Conservation (phyloP, 2,329 filamentous ascomycete species). For the Colletotrichum horii region DNA sequence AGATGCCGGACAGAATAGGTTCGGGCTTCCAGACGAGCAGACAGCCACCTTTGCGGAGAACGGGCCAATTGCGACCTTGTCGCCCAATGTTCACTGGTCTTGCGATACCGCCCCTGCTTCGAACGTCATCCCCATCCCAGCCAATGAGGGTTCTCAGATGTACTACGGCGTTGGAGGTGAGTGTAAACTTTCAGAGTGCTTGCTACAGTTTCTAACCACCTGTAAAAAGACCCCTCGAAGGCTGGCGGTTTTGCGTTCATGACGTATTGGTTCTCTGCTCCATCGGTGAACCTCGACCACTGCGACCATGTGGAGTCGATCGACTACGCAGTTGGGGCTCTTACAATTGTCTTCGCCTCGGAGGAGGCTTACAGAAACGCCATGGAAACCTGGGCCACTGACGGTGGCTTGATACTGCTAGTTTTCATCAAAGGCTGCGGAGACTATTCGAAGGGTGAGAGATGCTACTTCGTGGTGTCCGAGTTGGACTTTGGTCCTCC, state of each 20-base stretch:
- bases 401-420: conserved; percentile 29
- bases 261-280: conserved; percentile 29
- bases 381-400: conserved; percentile 22
- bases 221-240: neutral
- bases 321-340: neutral
- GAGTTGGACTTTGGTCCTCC: conserved; percentile 20
- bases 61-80: neutral
- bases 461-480: conserved; percentile 34
- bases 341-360: neutral
- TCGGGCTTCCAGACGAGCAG: neutral
- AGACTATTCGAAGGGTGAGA: conserved; percentile 27
- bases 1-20: neutral
- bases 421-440: conserved; percentile 29
- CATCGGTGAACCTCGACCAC: conserved; percentile 35
- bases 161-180: conserved; percentile 29
- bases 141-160: conserved; percentile 25
- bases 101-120: conserved; percentile 24
- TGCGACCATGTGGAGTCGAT: conserved; percentile 23
- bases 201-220: neutral
- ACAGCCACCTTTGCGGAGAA: neutral
- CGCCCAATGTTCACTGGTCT: conserved; percentile 27
- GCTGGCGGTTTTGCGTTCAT: conserved; percentile 29
- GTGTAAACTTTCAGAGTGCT: neutral
- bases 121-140: conserved; percentile 28
- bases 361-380: neutral